Conservation (phyloP, 495 filamentous ascomycete species). For the Daldinia childiae region DNA sequence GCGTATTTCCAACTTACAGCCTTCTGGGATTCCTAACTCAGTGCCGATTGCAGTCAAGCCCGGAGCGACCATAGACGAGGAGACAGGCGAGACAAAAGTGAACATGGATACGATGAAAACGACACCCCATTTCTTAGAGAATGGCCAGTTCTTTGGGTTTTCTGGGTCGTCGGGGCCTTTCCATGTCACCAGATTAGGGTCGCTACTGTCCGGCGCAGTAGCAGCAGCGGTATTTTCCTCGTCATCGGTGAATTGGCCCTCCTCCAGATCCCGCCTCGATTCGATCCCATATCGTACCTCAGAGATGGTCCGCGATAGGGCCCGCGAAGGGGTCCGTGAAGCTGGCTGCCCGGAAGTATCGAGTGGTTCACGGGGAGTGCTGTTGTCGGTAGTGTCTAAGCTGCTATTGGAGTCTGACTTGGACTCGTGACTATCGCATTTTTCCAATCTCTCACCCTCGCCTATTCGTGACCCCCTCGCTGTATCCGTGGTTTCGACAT, state of each 20-base stretch:
- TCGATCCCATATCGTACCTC: conserved; percentile 48
- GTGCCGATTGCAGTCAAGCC: conserved; percentile 63
- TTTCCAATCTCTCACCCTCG: conserved; percentile 9
- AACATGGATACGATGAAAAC: conserved; percentile 68
- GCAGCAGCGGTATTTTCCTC: conserved; percentile 31
- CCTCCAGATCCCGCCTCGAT: conserved; percentile 42
- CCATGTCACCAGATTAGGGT: conserved; percentile 53
- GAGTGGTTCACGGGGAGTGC: conserved; percentile 2
- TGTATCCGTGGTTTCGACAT: not conserved
- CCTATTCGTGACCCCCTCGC: not conserved
- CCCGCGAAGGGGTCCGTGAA: conserved; percentile 1
- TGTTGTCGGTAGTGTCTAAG: conserved; percentile 7
- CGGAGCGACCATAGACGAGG: conserved; percentile 77
- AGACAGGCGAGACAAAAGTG: conserved; percentile 75
- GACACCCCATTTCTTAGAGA: conserved; percentile 67
- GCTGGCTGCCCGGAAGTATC: not conserved
- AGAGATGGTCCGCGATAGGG: conserved; percentile 30
- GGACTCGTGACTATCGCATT: conserved; percentile 1
- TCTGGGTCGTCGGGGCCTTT: conserved; percentile 63
- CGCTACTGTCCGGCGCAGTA: conserved; percentile 17
- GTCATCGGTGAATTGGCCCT: conserved; percentile 15
- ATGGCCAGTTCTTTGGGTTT: conserved; percentile 68
- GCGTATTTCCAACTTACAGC: conserved; percentile 40
- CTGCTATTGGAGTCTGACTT: conserved; percentile 6
- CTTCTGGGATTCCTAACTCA: conserved; percentile 68